Evolutionary conservation across 768 basidiomycete species (phyloP).

Genomic region (Punctularia strigosozonata): DNA sequence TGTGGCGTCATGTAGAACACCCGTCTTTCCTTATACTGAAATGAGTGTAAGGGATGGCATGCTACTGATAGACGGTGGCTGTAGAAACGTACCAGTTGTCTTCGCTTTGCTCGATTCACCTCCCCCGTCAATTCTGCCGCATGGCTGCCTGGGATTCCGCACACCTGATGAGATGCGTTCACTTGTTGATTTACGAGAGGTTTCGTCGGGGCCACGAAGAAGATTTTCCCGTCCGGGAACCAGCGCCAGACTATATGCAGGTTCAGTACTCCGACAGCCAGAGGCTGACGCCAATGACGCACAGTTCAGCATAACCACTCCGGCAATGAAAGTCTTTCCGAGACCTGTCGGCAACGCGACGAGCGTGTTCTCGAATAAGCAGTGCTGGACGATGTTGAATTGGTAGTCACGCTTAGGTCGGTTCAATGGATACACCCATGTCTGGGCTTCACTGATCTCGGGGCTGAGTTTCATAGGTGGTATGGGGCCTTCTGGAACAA

Average conservation of each 20-base stretch:
- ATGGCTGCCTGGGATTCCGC: conserved; percentile 84
- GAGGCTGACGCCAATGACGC: conserved; percentile 7
- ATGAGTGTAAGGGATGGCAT: neutral
- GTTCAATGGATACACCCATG: conserved; percentile 91
- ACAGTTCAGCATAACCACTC: conserved; percentile 95
- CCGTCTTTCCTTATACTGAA: conserved; percentile 69
- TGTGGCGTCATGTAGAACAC: conserved; percentile 97
- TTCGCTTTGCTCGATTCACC: conserved; percentile 39
- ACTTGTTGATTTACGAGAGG: conserved; percentile 95
- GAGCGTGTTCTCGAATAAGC: conserved; percentile 85
- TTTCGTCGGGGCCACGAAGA: conserved; percentile 94
- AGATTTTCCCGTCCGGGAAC: conserved; percentile 85
- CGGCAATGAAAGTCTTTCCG: conserved; percentile 97
- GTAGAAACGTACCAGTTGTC: conserved; percentile 37
- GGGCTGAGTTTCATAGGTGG: conserved; percentile 67
- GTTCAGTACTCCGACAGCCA: neutral
- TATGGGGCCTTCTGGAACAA: conserved; percentile 44
- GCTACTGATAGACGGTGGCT: conserved; percentile 3
- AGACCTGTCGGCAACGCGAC: conserved; percentile 93
- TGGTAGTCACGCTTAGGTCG: conserved; percentile 86
- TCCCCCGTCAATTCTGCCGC: conserved; percentile 83
- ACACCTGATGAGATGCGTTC: conserved; percentile 83
- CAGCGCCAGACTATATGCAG: conserved; percentile 63
- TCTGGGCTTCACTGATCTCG: conserved; percentile 68
- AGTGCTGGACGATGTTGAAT: conserved; percentile 79